Percentiles rank a stretch among this genome's conserved stretches.
Evolutionary conservation across 352 stramenopile species (phyloP).

Genomic region (Phytopythium sindhum): DNA sequence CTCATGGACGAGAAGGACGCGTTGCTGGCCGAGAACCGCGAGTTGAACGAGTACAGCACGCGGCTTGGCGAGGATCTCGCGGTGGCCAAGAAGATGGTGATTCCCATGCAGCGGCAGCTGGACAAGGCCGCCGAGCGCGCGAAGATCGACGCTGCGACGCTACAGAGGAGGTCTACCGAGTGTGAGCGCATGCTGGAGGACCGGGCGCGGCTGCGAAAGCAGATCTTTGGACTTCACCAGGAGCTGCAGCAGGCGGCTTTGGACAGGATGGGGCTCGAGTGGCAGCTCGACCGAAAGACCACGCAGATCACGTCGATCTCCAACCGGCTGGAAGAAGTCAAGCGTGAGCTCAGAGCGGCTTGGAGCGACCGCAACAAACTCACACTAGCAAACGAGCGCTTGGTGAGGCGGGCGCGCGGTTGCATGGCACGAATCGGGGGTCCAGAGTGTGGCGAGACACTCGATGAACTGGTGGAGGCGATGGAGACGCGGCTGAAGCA

Average conservation of each 20-base stretch:
- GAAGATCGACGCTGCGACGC: background rate
- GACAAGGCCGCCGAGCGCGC: background rate
- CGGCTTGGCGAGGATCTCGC: background rate
- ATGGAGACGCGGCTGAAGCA: background rate
- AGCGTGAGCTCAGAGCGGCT: background rate
- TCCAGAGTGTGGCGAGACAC: background rate
- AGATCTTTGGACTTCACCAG: background rate
- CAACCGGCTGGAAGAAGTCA: background rate
- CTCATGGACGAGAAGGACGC: background rate
- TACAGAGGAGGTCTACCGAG: background rate
- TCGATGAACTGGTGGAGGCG: background rate
- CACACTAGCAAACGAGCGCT: background rate
- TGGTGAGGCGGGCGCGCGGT: background rate
- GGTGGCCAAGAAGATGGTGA: background rate
- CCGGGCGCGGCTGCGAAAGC: background rate
- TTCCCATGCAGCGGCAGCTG: background rate
- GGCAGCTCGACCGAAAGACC: background rate
- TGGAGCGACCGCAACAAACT: background rate
- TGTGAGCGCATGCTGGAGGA: constrained; percentile 1
- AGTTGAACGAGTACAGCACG: background rate
- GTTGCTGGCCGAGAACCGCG: background rate
- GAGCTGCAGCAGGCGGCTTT: background rate
- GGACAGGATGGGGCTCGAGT: background rate
- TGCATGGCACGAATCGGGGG: background rate
- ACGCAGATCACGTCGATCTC: background rate